Evolutionary conservation across 1,139 yeast species (phyloP), one percentile per base, ranked within the genome.

Genomic region (Nadsonia starkeyi-henricii): DNA sequence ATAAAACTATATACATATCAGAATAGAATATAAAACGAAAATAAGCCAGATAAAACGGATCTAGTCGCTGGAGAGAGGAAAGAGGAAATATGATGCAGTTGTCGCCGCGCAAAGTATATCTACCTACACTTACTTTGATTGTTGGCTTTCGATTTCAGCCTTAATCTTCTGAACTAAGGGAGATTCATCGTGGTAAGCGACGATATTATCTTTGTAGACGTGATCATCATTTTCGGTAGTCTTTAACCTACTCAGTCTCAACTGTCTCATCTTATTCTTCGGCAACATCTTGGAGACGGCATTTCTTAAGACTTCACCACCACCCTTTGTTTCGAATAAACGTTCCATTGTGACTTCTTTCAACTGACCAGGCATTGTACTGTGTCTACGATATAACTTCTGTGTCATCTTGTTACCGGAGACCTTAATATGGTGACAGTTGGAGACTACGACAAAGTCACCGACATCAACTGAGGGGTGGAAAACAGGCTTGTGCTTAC

Each of bases 241-340:
- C 68, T 85, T 88, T 55, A 91, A 72, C 61, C 99, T 78, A 45
- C 79, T 93, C 62, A 91, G 67, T 63, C 98, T 78, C 28, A 73
- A 71, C 59, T 83, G 77, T 64, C 97, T 77, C 55, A 82, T 76
- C 61, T 81, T 79, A 65, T 91, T 89, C 68, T 86, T 88, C 42
- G 98, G 98, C 51, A 91, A 73, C 99, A 91, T 91, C 51, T 95
- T 95, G 55, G 85, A 81, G 8, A 91, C 98, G 0, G 98, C 97
- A 59, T 84, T 77, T 58, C 68, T 76, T 57, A 91, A 69, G 19
- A 88, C 69, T 63, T 89, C 98, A 19, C 85, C 81, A 58, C 80
- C 84, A 13, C 98, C 98, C 61, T 81, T 81, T 64, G 88, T 82
- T 50, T 73, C 78, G 49, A 79, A 77, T 67, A 89, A 70, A 54